A percentile compares a stretch with the other conserved stretches of the same genome.
Evolutionary conservation across 306 rosid species (phyloP).

Genomic region (Lathyrus tuberosus): DNA sequence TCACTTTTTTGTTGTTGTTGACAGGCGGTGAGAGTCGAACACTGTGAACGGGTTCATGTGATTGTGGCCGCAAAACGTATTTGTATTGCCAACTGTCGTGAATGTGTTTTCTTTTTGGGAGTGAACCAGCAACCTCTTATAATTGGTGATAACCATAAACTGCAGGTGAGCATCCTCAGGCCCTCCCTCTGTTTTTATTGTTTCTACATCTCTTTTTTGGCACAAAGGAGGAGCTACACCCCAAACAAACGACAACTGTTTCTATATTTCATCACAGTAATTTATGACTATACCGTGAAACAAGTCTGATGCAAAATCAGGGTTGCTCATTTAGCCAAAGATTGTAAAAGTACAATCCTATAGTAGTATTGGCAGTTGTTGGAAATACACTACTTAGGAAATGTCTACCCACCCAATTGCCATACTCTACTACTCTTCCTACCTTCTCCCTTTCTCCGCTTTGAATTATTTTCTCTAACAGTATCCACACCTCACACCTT

Average conservation of each 20-base stretch:
- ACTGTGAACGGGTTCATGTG: conserved; percentile 98
- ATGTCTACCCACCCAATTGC: conserved; percentile 6
- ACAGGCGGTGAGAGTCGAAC: conserved; percentile 95
- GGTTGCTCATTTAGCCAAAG: not conserved
- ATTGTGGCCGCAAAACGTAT: conserved; percentile 84
- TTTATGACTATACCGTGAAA: conserved; percentile 11
- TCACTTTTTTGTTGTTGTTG: conserved; percentile 12
- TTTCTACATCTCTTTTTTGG: not conserved
- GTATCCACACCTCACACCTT: not conserved
- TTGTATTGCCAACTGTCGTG: conserved; percentile 97
- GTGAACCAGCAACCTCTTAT: conserved; percentile 92
- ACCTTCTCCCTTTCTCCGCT: not conserved
- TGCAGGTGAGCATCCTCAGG: conserved; percentile 65
- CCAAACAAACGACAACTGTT: not conserved
- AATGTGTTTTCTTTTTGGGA: conserved; percentile 89
- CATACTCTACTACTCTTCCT: not conserved
- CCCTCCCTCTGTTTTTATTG: conserved; percentile 27
- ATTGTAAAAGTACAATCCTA: conserved; percentile 1
- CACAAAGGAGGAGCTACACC: not conserved
- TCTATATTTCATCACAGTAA: not conserved
- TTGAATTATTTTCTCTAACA: conserved; percentile 7
- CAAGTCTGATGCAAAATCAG: not conserved
- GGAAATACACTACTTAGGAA: not conserved
- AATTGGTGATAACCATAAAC: conserved; percentile 91
- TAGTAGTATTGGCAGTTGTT: not conserved